These are phyloP conservation scores for Mentha longifolia DNA, from an alignment of 257 asterid species.

Conservation along the genomic window DNA sequence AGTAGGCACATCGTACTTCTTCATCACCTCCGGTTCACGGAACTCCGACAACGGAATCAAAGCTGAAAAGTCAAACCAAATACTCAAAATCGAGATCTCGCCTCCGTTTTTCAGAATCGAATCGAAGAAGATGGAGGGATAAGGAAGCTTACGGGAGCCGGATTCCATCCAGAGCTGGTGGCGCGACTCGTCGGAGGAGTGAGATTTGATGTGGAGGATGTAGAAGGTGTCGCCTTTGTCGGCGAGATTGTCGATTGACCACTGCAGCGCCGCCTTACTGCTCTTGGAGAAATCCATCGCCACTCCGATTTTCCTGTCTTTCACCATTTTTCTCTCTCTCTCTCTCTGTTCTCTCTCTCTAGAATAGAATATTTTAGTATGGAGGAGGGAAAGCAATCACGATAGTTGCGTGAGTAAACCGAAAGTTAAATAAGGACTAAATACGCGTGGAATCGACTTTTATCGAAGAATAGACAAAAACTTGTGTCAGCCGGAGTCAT, in stretches of 20 bases:
- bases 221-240: constrained; percentile 71
- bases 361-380: neutral
- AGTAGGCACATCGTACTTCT: constrained; percentile 57
- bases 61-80: constrained; percentile 44
- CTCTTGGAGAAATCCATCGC: constrained; percentile 93
- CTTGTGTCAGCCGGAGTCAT: too few species aligned
- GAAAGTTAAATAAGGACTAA: constrained; percentile 24
- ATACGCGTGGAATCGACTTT: neutral
- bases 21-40: constrained; percentile 74
- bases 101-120: neutral
- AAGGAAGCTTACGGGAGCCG: constrained; percentile 69
- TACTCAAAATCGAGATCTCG: neutral
- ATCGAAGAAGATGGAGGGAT: neutral
- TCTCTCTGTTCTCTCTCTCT: too few species aligned
- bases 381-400: constrained; percentile 23
- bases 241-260: constrained; percentile 86
- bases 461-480: too few species aligned
- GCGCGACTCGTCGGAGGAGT: constrained; percentile 48
- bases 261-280: constrained; percentile 75
- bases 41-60: constrained; percentile 80
- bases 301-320: constrained; percentile 78
- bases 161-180: constrained; percentile 56
- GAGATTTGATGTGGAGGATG: constrained; percentile 60
- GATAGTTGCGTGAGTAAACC: constrained; percentile 26
- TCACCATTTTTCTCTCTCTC: constrained; percentile 52